Evolutionary conservation across 2,329 filamentous ascomycete genomes (phyloP).

Genomic region (Claviceps purpurea): DNA sequence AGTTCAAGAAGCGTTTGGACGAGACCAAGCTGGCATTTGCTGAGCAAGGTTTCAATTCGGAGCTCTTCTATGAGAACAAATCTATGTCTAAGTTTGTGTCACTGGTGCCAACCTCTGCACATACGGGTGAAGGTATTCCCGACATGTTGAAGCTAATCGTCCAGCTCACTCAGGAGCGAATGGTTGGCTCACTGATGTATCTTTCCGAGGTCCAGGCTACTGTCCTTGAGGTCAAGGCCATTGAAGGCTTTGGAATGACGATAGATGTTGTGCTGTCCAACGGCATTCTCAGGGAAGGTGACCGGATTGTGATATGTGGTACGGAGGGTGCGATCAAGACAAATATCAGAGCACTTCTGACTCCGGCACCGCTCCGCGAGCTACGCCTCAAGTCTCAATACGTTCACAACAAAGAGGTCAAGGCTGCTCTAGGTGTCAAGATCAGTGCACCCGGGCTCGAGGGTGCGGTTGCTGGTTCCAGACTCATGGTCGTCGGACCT

Average conservation of each 20-base stretch:
- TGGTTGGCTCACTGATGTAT: constrained; percentile 97
- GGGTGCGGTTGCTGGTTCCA: constrained; percentile 88
- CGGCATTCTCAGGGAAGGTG: constrained; percentile 85
- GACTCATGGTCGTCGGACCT: constrained; percentile 83
- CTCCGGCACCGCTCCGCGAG: constrained; percentile 85
- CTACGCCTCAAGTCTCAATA: constrained; percentile 90
- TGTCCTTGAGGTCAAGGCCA: constrained; percentile 96
- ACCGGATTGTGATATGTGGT: constrained; percentile 88
- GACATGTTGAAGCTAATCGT: constrained; percentile 96
- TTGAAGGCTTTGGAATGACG: constrained; percentile 96
- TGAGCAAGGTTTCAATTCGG: constrained; percentile 95
- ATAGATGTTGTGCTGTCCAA: constrained; percentile 96
- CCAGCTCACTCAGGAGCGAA: constrained; percentile 87
- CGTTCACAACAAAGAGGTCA: constrained; percentile 98
- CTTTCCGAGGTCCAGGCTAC: constrained; percentile 95
- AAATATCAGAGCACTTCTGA: constrained; percentile 87
- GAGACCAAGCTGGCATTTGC: constrained; percentile 88
- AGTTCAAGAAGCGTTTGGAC: constrained; percentile 81
- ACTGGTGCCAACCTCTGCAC: constrained; percentile 91
- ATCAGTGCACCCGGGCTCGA: constrained; percentile 94
- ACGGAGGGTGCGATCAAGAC: constrained; percentile 93
- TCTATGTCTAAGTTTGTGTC: constrained; percentile 90
- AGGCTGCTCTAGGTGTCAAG: constrained; percentile 96
- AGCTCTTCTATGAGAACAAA: constrained; percentile 96
- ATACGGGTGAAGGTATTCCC: constrained; percentile 97